Percentiles rank a stretch among this genome's conserved stretches.
These are phyloP conservation scores for Paramecium sonneborni DNA, from an alignment of 73 alveolate species.

Conservation along the genomic window DNA sequence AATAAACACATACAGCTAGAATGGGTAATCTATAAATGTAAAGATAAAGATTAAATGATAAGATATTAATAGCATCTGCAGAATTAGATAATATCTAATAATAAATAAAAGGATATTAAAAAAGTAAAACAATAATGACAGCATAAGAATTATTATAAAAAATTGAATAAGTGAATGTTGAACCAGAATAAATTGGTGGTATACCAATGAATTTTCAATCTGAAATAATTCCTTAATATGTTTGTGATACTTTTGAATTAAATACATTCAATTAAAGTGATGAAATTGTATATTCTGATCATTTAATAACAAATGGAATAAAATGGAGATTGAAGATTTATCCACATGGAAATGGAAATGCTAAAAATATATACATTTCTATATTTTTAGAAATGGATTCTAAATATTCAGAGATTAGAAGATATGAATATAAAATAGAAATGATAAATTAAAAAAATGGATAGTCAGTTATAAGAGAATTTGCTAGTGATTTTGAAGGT, in stretches of 20 bases:
- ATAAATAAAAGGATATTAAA: conserved; percentile 57
- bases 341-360: conserved; percentile 95
- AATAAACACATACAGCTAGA: conserved; percentile 74
- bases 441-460: conserved; percentile 84
- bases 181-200: conserved; percentile 69
- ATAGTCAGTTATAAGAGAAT: conserved; percentile 82
- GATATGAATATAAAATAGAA: conserved; percentile 93
- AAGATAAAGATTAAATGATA: conserved; percentile 64
- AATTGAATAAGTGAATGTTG: conserved; percentile 65
- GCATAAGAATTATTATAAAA: conserved; percentile 69
- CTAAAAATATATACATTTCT: conserved; percentile 85
- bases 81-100: conserved; percentile 21
- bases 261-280: conserved; percentile 74
- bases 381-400: conserved; percentile 91
- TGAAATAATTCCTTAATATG: conserved; percentile 91
- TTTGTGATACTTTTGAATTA: conserved; percentile 76
- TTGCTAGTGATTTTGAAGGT: conserved; percentile 92
- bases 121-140: conserved; percentile 74
- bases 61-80: conserved; percentile 51
- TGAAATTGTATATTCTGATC: conserved; percentile 90
- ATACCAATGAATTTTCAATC: conserved; percentile 74
- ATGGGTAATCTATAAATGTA: conserved; percentile 53
- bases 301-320: conserved; percentile 83
- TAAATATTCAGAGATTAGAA: conserved; percentile 81
- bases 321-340: conserved; percentile 95